These are phyloP conservation scores for Paulownia fortunei DNA, from an alignment of 257 asterid genomes.

Conservation along the genomic window DNA sequence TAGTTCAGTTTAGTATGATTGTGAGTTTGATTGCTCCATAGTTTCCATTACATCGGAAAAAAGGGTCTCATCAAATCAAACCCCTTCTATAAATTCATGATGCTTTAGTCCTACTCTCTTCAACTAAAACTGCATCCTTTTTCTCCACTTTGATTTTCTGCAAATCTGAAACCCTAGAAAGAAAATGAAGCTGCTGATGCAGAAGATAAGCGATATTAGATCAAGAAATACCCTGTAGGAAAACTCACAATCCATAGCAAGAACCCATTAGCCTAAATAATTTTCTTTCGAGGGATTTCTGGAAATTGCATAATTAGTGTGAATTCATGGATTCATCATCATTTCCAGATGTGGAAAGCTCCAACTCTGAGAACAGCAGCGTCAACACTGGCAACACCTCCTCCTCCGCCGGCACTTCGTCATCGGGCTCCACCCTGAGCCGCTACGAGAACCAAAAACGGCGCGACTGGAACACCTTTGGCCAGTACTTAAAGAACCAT, in stretches of 20 bases:
- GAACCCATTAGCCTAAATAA: neutral
- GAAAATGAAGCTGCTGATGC: neutral
- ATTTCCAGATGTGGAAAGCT: slow-evolving; percentile 53
- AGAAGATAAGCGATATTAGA: neutral
- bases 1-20: slow-evolving; percentile 18
- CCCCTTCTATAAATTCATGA: slow-evolving; percentile 26
- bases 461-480: slow-evolving; percentile 94
- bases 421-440: slow-evolving; percentile 56
- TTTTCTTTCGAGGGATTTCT: neutral
- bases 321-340: slow-evolving; percentile 48
- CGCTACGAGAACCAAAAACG: slow-evolving; percentile 94
- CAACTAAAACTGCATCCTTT: neutral
- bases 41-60: neutral
- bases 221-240: neutral
- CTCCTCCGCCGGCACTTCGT: slow-evolving; percentile 33
- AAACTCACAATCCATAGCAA: neutral
- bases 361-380: slow-evolving; percentile 54
- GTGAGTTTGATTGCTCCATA: slow-evolving; percentile 20
- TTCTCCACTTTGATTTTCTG: neutral
- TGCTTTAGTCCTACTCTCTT: neutral
- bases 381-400: slow-evolving; percentile 27
- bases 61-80: slow-evolving; percentile 24
- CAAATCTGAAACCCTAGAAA: slow-evolving; percentile 37
- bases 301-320: neutral
- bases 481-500: slow-evolving; percentile 84